Evolutionary conservation across 2,329 filamentous ascomycete species (phyloP).

Genomic region (Penicillium sp.): DNA sequence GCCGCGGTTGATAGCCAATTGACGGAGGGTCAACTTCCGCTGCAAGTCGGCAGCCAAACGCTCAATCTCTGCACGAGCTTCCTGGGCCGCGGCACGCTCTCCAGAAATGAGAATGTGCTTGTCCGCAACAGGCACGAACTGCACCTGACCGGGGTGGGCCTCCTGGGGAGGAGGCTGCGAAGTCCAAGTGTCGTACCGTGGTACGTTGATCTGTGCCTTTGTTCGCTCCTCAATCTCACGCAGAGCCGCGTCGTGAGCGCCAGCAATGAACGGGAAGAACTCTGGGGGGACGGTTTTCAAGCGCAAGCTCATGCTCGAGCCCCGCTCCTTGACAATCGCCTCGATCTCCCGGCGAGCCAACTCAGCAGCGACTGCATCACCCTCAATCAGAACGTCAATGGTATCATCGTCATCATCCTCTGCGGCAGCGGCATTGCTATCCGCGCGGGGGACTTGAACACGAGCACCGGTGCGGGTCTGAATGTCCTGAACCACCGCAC

Average conservation of each 20-base stretch:
- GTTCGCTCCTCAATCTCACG: conserved; percentile 69
- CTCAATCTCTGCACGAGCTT: conserved; percentile 78
- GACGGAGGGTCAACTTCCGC: conserved; percentile 72
- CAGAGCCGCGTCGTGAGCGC: conserved; percentile 68
- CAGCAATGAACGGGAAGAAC: conserved; percentile 93
- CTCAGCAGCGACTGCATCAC: conserved; percentile 83
- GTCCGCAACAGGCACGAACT: conserved; percentile 70
- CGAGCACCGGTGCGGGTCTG: conserved; percentile 86
- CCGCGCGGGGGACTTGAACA: conserved; percentile 83
- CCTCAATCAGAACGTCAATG: conserved; percentile 85
- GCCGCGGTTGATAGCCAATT: conserved; percentile 78
- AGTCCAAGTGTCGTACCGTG: conserved; percentile 74
- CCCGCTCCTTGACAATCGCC: conserved; percentile 82
- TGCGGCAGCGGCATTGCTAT: conserved; percentile 63
- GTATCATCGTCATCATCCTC: conserved; percentile 76
- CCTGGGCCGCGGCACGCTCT: conserved; percentile 78
- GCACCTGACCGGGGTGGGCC: conserved; percentile 63
- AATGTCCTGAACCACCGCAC: conserved; percentile 84
- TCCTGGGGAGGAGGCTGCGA: conserved; percentile 65
- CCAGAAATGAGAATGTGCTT: conserved; percentile 83
- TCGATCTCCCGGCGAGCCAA: conserved; percentile 81
- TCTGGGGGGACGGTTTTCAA: conserved; percentile 83
- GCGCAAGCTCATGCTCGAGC: conserved; percentile 77
- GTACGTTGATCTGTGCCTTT: conserved; percentile 79
- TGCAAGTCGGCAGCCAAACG: conserved; percentile 73